A percentile compares a stretch with the other conserved stretches of the same genome.
Evolutionary conservation across 495 filamentous ascomycete species (phyloP).

Genomic region (Pyronema omphalodes): DNA sequence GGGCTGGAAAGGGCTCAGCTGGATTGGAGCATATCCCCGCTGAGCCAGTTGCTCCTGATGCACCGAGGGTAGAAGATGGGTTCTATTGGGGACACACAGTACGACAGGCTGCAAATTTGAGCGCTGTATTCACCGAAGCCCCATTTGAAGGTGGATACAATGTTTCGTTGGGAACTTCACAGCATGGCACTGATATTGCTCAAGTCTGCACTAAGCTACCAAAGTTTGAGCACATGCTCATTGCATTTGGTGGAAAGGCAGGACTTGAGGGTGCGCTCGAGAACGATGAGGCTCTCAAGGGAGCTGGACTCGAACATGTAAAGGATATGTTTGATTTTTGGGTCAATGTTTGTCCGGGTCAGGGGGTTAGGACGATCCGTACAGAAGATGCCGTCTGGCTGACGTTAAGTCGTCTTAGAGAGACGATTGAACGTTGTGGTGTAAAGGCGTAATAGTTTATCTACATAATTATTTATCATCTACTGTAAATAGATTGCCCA

Average conservation of each 20-base stretch:
- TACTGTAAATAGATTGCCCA: not conserved
- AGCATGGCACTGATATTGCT: constrained; percentile 42
- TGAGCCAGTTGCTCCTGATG: constrained; percentile 38
- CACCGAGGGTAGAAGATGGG: constrained; percentile 45
- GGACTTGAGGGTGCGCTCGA: constrained; percentile 52
- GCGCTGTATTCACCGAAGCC: constrained; percentile 46
- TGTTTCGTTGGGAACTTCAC: constrained; percentile 53
- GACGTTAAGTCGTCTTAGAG: constrained; percentile 40
- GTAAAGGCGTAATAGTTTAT: not conserved
- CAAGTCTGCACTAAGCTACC: constrained; percentile 25
- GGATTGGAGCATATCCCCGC: constrained; percentile 18
- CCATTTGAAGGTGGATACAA: constrained; percentile 47
- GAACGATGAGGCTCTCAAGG: constrained; percentile 41
- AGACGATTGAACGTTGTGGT: constrained; percentile 21
- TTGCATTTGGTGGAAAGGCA: constrained; percentile 55
- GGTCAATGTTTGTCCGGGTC: constrained; percentile 54
- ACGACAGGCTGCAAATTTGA: constrained; percentile 38
- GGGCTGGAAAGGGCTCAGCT: not conserved
- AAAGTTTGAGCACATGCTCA: constrained; percentile 44
- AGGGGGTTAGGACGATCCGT: constrained; percentile 58
- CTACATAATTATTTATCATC: too few species aligned
- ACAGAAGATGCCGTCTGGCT: constrained; percentile 66
- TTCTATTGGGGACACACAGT: constrained; percentile 64
- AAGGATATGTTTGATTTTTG: constrained; percentile 57
- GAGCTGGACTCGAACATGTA: constrained; percentile 36